A percentile compares a stretch with the other conserved stretches of the same genome.
Evolutionary conservation across 768 basidiomycete species (phyloP).

Genomic region (Tricholoma terreum): DNA sequence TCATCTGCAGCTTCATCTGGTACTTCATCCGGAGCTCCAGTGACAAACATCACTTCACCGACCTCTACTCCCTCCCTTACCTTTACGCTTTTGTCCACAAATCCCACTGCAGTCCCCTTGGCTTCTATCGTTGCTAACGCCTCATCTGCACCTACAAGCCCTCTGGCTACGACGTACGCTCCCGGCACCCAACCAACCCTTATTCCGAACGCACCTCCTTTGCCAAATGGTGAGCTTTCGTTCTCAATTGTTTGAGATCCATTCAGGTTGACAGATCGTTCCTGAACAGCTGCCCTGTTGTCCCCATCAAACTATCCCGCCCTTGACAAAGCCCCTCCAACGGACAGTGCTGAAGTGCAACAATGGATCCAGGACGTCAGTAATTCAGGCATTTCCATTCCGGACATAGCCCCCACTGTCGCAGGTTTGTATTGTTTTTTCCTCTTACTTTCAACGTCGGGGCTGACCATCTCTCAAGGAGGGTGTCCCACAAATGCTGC

Average conservation of each 20-base stretch:
- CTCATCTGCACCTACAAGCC: constrained; percentile 38
- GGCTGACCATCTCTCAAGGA: constrained; percentile 26
- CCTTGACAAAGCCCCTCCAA: constrained; percentile 59
- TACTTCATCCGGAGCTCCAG: neutral
- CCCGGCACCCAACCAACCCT: constrained; percentile 51
- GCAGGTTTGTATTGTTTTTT: constrained; percentile 27
- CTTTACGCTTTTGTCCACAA: constrained; percentile 46
- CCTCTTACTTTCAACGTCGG: constrained; percentile 3
- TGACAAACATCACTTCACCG: constrained; percentile 18
- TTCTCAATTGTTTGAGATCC: too few species aligned
- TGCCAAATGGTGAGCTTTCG: constrained; percentile 47
- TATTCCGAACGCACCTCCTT: constrained; percentile 54
- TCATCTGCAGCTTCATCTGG: neutral
- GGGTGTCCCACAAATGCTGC: constrained; percentile 61
- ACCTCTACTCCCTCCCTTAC: constrained; percentile 34
- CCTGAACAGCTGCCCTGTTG: constrained; percentile 37
- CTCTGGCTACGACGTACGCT: constrained; percentile 44
- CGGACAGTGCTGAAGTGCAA: constrained; percentile 59
- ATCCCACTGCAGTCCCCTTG: constrained; percentile 62
- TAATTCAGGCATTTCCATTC: constrained; percentile 55
- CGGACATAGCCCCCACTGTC: constrained; percentile 44
- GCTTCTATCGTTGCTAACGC: constrained; percentile 44
- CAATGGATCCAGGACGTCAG: constrained; percentile 68
- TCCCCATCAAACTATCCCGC: constrained; percentile 59
- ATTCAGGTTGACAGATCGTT: neutral